A percentile compares a stretch with the other conserved stretches of the same genome.
These are phyloP conservation scores for Lipomyces orientalis DNA, from an alignment of 805 yeast species.

Conservation along the genomic window DNA sequence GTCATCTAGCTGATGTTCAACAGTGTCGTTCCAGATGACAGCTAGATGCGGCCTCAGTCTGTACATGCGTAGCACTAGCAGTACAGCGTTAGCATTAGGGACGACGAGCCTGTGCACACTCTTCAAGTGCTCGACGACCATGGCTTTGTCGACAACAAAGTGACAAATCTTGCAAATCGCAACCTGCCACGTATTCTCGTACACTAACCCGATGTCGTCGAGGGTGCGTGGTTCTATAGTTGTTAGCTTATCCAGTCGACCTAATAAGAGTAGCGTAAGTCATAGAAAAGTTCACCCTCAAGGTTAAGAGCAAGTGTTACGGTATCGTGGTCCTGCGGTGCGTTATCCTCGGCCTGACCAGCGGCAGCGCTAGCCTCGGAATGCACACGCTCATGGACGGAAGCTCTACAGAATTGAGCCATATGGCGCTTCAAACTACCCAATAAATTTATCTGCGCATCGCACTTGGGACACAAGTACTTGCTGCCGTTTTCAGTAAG, in stretches of 20 bases:
- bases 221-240: conserved; percentile 3
- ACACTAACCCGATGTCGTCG: background rate
- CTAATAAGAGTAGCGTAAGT: background rate
- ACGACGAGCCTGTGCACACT: conserved; percentile 1
- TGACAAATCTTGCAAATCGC: background rate
- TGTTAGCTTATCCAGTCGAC: conserved; percentile 1
- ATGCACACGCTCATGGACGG: background rate
- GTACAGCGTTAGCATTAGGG: background rate
- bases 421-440: conserved; percentile 1
- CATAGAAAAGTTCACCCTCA: background rate
- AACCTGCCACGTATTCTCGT: background rate
- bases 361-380: background rate
- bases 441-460: background rate
- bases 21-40: background rate
- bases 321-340: background rate
- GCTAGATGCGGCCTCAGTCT: background rate
- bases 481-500: background rate
- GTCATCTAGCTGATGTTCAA: background rate
- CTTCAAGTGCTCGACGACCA: background rate
- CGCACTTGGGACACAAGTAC: conserved; percentile 1
- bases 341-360: background rate
- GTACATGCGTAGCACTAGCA: background rate
- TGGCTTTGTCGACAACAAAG: conserved; percentile 3
- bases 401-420: conserved; percentile 2
- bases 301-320: background rate